These are phyloP conservation scores for Stenogyne calaminthoides DNA, from an alignment of 305 asterid genomes.

Conservation along the genomic window DNA sequence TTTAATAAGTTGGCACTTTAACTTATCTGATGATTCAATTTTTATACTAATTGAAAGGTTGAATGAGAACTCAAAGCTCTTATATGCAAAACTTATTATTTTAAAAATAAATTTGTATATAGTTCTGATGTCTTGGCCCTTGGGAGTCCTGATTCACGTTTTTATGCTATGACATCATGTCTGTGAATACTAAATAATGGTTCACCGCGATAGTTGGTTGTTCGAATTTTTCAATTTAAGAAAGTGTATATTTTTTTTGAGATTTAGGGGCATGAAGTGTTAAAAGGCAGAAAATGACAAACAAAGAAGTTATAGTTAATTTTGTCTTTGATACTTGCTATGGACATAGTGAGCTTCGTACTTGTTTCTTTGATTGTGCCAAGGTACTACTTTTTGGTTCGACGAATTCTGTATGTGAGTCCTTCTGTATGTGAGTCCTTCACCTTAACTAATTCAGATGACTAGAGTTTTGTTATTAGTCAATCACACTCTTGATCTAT, in stretches of 20 bases:
- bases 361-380: constrained; percentile 8
- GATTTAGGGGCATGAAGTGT: background rate
- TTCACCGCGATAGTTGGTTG: background rate
- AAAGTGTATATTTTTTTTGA: background rate
- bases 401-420: background rate
- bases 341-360: background rate
- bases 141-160: background rate
- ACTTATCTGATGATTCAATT: background rate
- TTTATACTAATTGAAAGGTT: background rate
- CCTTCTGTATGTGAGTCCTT: background rate
- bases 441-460: background rate
- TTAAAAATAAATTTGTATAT: background rate
- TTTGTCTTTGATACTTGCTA: background rate
- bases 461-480: background rate
- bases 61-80: background rate
- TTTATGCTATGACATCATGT: background rate
- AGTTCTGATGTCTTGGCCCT: background rate
- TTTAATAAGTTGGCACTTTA: background rate
- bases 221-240: background rate
- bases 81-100: background rate
- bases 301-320: background rate
- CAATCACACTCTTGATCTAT: background rate
- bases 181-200: background rate
- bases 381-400: background rate
- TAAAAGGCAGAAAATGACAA: background rate